phyloP scores from a whole-genome alignment of 2,329 filamentous ascomycete species.

The Stemphylium beticola region DNA sequence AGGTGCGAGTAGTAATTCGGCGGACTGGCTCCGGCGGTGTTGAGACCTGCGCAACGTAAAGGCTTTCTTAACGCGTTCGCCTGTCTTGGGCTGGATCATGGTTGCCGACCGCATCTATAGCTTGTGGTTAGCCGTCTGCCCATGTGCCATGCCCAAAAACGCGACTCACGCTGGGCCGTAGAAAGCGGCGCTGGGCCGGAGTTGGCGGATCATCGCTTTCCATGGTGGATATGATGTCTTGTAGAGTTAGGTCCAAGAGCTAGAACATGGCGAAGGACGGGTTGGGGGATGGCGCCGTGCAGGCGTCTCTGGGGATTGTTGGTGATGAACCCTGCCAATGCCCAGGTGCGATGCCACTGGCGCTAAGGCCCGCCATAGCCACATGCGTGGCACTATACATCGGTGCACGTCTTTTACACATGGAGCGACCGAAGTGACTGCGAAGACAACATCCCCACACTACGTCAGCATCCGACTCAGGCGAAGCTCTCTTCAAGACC shows the following conservation, averaged over 20 bases:
- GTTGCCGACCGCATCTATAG: constrained; percentile 78
- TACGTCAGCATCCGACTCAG: not conserved
- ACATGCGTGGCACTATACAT: constrained; percentile 4
- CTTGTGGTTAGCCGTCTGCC: constrained; percentile 25
- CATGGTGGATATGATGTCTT: constrained; percentile 25
- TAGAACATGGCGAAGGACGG: constrained; percentile 16
- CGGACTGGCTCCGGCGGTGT: constrained; percentile 52
- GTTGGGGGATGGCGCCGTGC: constrained; percentile 5
- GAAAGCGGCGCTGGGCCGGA: constrained; percentile 43
- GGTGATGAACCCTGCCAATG: constrained; percentile 19
- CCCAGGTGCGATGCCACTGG: constrained; percentile 19
- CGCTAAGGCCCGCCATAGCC: constrained; percentile 20
- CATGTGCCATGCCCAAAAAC: not conserved
- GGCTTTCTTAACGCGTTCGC: constrained; percentile 79
- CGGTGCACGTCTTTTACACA: not conserved
- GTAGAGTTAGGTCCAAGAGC: not conserved
- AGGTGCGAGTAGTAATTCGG: constrained; percentile 50
- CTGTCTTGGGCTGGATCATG: constrained; percentile 84
- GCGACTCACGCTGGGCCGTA: constrained; percentile 45
- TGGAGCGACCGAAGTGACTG: not conserved
- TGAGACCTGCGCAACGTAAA: constrained; percentile 70
- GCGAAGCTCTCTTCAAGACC: not conserved
- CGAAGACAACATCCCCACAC: not conserved
- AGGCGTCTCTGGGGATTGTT: constrained; percentile 1
- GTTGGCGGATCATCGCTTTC: constrained; percentile 37